Percentiles rank a stretch among this genome's conserved stretches.
phyloP scores from a whole-genome alignment of 2,329 filamentous ascomycete genomes.

The Fusarium sp. region DNA sequence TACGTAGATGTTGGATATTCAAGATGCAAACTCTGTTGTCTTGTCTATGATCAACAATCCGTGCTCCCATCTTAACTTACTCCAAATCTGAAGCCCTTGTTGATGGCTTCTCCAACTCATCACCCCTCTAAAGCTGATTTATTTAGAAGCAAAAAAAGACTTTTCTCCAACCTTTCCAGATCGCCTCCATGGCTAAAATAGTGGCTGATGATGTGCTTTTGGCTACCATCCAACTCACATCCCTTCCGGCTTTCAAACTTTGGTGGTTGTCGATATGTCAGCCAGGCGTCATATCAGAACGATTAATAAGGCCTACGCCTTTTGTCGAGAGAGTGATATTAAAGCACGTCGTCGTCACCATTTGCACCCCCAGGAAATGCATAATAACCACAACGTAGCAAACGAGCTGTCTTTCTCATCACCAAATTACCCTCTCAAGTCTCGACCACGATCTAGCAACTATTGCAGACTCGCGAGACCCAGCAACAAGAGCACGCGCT shows the following conservation, averaged over 20 bases:
- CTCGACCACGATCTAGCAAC: slow-evolving; percentile 32
- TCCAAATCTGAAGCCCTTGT: slow-evolving; percentile 18
- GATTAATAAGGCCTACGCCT: neutral
- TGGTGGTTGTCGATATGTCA: neutral
- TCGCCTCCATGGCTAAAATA: slow-evolving; percentile 4
- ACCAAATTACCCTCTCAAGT: slow-evolving; percentile 26
- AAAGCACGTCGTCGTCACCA: neutral
- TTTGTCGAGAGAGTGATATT: neutral
- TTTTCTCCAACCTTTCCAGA: slow-evolving; percentile 20
- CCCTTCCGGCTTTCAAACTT: neutral
- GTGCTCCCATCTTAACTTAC: slow-evolving; percentile 18
- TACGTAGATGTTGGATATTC: neutral
- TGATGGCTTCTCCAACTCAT: slow-evolving; percentile 26
- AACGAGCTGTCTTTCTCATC: slow-evolving; percentile 5
- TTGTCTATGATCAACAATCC: slow-evolving; percentile 8
- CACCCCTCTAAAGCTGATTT: neutral
- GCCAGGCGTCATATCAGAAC: neutral
- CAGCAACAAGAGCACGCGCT: slow-evolving; percentile 29
- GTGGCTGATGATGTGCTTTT: slow-evolving; percentile 25
- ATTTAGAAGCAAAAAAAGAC: slow-evolving; percentile 1
- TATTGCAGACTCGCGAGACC: slow-evolving; percentile 31
- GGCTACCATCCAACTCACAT: slow-evolving; percentile 10
- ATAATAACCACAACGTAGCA: neutral
- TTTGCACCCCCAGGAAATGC: neutral
- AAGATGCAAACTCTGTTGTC: neutral